Evolutionary conservation across 345 rosid species (phyloP).

Genomic region (Arabis hirsuta): DNA sequence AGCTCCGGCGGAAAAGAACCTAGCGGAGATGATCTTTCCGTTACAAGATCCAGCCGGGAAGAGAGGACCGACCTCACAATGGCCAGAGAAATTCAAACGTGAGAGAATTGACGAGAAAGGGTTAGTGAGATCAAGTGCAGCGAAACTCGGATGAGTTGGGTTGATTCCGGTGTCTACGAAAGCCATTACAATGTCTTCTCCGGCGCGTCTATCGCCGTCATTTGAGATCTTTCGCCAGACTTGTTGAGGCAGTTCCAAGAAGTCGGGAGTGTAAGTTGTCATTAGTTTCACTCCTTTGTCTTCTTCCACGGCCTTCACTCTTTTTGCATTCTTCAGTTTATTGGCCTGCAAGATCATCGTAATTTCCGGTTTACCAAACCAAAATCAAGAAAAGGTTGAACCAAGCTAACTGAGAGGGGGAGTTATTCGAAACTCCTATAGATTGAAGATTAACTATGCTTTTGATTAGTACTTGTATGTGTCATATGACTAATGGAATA

Average conservation of each 20-base stretch:
- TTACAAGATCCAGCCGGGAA: constrained; percentile 69
- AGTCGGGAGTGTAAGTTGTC: constrained; percentile 83
- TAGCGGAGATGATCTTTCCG: constrained; percentile 78
- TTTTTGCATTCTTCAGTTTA: constrained; percentile 53
- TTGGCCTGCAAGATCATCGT: constrained; percentile 51
- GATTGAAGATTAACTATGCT: too few relatives aligned
- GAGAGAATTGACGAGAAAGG: constrained; percentile 50
- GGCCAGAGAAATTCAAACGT: constrained; percentile 61
- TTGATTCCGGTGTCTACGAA: constrained; percentile 81
- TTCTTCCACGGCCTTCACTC: constrained; percentile 73
- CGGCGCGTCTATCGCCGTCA: constrained; percentile 54
- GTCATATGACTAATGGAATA: too few relatives aligned
- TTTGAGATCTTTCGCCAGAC: constrained; percentile 60
- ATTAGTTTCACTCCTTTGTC: constrained; percentile 81
- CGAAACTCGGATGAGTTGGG: constrained; percentile 81
- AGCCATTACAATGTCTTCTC: constrained; percentile 77
- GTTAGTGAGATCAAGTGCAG: constrained; percentile 41
- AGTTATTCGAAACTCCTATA: background rate
- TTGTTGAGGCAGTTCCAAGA: constrained; percentile 61
- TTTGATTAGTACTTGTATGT: too few relatives aligned
- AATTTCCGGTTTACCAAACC: constrained; percentile 26
- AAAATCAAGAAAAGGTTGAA: background rate
- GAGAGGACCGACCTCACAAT: constrained; percentile 68
- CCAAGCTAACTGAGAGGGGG: background rate
- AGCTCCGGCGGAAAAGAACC: constrained; percentile 87